These are phyloP conservation scores for Thermothelomyces thermophilus DNA, from an alignment of 2,329 filamentous ascomycete species.

Conservation along the genomic window DNA sequence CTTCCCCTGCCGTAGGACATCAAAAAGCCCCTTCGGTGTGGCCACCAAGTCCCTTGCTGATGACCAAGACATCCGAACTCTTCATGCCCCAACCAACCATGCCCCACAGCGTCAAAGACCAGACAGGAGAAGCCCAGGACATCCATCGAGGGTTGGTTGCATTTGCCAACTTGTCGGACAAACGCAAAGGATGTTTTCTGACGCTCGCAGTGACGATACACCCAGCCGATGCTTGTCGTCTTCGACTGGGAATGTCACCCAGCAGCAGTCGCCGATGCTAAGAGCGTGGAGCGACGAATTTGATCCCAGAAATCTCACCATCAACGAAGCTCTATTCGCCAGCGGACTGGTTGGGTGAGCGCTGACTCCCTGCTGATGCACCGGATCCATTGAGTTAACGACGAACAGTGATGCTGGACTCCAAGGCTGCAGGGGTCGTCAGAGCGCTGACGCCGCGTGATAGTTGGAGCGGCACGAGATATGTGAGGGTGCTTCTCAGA, in stretches of 20 bases:
- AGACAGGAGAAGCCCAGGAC: constrained; percentile 1
- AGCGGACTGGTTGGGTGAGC: constrained; percentile 9
- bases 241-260: background rate
- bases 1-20: background rate
- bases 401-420: background rate
- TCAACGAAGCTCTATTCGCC: constrained; percentile 21
- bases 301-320: constrained; percentile 21
- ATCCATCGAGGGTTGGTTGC: constrained; percentile 16
- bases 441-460: background rate
- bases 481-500: background rate
- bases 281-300: constrained; percentile 22
- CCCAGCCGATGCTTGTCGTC: background rate
- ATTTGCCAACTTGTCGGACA: background rate
- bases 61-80: background rate
- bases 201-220: constrained; percentile 6
- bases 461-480: background rate
- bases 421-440: background rate
- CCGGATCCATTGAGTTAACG: background rate
- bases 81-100: constrained; percentile 11
- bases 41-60: background rate
- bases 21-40: background rate
- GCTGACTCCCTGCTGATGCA: background rate
- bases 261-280: constrained; percentile 22
- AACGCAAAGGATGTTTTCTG: background rate
- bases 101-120: constrained; percentile 21